Evolutionary conservation across 306 rosid species (phyloP).

Genomic region (Citrullus colocynthis): DNA sequence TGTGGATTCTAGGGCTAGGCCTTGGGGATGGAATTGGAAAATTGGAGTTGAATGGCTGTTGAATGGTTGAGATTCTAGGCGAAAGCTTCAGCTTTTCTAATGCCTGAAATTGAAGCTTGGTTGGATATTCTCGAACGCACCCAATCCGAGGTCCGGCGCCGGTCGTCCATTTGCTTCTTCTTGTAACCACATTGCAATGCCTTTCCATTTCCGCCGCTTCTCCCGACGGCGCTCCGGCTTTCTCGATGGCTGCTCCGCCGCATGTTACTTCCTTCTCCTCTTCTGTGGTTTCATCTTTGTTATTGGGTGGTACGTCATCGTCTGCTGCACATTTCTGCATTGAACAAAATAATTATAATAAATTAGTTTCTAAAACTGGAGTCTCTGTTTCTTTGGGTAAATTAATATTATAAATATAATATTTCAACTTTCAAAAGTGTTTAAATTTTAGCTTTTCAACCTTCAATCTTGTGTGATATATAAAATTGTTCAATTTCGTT

Average conservation of each 20-base stretch:
- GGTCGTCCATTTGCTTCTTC: conserved; percentile 42
- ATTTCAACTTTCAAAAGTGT: too few species aligned
- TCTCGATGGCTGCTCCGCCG: background rate
- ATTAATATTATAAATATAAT: too few species aligned
- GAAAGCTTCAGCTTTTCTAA: conserved; percentile 62
- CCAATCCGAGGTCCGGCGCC: conserved; percentile 48
- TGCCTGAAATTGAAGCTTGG: conserved; percentile 53
- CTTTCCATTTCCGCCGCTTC: conserved; percentile 12
- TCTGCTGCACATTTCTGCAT: conserved; percentile 52
- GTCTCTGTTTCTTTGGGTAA: too few species aligned
- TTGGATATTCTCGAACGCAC: conserved; percentile 60
- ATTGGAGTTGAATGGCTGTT: conserved; percentile 1
- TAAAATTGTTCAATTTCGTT: too few species aligned
- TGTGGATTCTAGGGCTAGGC: conserved; percentile 49
- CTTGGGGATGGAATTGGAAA: conserved; percentile 64
- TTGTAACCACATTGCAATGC: background rate
- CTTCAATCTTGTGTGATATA: too few species aligned
- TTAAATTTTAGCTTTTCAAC: too few species aligned
- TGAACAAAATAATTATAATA: background rate
- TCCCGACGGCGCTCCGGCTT: conserved; percentile 8
- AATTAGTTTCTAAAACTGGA: background rate
- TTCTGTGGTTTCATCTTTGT: background rate
- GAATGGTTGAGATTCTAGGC: conserved; percentile 23
- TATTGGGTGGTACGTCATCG: conserved; percentile 48
- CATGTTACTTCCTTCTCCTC: background rate